A percentile compares a stretch with the other conserved stretches of the same genome.
phyloP scores from a whole-genome alignment of 179 eudicot genomes.

The Sideroxylon spinosum region DNA sequence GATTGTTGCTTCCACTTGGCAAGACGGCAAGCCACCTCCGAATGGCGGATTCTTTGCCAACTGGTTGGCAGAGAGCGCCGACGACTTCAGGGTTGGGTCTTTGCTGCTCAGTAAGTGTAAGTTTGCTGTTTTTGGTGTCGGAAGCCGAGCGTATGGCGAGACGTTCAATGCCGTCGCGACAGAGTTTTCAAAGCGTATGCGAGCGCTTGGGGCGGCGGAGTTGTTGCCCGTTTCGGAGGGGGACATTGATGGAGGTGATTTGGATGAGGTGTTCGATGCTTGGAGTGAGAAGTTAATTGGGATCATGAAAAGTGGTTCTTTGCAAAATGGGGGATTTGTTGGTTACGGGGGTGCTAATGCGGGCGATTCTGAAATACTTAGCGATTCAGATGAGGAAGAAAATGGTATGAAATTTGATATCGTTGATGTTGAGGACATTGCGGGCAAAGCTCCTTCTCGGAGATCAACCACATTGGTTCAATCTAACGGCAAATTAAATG shows the following conservation, averaged over 20 bases:
- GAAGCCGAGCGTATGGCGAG: conserved; percentile 72
- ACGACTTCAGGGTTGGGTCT: conserved; percentile 80
- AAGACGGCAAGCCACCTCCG: conserved; percentile 64
- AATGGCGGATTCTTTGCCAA: conserved; percentile 57
- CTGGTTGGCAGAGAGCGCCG: conserved; percentile 81
- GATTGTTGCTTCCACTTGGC: conserved; percentile 80
- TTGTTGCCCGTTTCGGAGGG: conserved; percentile 61
- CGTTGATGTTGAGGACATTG: conserved; percentile 90
- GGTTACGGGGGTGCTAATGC: conserved; percentile 29
- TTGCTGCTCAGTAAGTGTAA: conserved; percentile 47
- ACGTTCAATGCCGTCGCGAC: conserved; percentile 62
- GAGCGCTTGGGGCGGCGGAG: conserved; percentile 70
- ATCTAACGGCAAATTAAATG: conserved; percentile 53
- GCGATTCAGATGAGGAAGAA: conserved; percentile 52
- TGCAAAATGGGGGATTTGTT: conserved; percentile 32
- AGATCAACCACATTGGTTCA: conserved; percentile 33
- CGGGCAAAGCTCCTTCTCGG: conserved; percentile 83
- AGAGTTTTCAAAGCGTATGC: conserved; percentile 45
- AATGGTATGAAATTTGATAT: conserved; percentile 39
- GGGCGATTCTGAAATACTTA: conserved; percentile 34
- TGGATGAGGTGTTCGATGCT: conserved; percentile 58
- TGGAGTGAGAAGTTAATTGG: conserved; percentile 63
- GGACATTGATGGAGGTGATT: conserved; percentile 70
- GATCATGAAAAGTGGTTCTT: conserved; percentile 42
- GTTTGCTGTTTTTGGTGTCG: conserved; percentile 84